Evolutionary conservation across 2,329 filamentous ascomycete species (phyloP).

Genomic region (Ophiostoma pallidulum): DNA sequence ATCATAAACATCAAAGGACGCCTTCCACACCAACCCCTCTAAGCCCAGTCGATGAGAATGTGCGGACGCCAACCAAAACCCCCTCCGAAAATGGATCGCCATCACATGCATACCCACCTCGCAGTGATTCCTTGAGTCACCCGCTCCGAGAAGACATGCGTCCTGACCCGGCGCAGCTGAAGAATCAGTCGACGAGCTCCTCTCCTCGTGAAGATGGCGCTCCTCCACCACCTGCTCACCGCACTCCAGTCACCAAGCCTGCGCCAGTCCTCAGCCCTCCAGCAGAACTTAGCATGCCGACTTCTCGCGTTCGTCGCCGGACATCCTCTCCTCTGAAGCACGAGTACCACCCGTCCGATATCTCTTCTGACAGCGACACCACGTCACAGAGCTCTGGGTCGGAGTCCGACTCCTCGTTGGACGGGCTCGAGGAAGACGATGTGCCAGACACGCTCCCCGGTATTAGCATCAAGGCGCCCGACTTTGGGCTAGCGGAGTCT

Average conservation of each 20-base stretch:
- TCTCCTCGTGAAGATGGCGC: slow-evolving; percentile 44
- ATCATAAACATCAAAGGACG: slow-evolving; percentile 23
- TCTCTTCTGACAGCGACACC: slow-evolving; percentile 51
- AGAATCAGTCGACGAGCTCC: slow-evolving; percentile 25
- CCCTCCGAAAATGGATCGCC: background rate
- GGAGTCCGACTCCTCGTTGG: slow-evolving; percentile 39
- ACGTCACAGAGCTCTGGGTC: slow-evolving; percentile 48
- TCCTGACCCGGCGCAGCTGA: slow-evolving; percentile 29
- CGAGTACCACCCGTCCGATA: slow-evolving; percentile 82
- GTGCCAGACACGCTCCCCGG: slow-evolving; percentile 50
- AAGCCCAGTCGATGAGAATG: background rate
- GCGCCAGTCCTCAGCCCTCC: slow-evolving; percentile 34
- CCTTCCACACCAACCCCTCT: background rate
- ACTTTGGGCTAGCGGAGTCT: slow-evolving; percentile 27
- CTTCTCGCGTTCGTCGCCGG: slow-evolving; percentile 51
- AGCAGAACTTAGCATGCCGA: slow-evolving; percentile 35
- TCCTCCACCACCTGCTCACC: slow-evolving; percentile 45
- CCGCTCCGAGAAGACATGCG: slow-evolving; percentile 30
- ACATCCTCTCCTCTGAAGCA: slow-evolving; percentile 93
- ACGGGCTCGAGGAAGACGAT: slow-evolving; percentile 51
- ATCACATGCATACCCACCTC: background rate
- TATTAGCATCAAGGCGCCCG: slow-evolving; percentile 43
- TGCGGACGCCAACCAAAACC: slow-evolving; percentile 16
- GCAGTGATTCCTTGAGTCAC: slow-evolving; percentile 19
- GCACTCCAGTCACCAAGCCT: slow-evolving; percentile 33